phyloP scores from a whole-genome alignment of 352 stramenopile genomes.

The Phytopythium ostracodes region DNA sequence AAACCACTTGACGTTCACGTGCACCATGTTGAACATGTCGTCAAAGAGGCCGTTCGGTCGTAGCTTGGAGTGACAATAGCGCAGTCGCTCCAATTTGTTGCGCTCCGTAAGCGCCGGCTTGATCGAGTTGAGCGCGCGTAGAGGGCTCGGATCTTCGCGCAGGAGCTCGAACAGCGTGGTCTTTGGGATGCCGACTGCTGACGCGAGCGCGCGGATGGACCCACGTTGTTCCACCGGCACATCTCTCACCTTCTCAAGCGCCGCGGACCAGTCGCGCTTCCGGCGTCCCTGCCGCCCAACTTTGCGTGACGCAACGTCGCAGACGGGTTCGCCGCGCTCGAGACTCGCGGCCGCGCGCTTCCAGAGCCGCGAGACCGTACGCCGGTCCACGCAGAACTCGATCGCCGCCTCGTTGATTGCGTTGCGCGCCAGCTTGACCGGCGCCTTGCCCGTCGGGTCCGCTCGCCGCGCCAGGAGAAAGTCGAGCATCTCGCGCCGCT shows the following conservation, averaged over 20 bases:
- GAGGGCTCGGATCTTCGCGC: slow-evolving; percentile 26
- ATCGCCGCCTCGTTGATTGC: slow-evolving; percentile 35
- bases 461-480: slow-evolving; percentile 32
- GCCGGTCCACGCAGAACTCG: slow-evolving; percentile 32
- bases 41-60: slow-evolving; percentile 31
- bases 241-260: slow-evolving; percentile 37
- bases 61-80: slow-evolving; percentile 31
- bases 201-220: slow-evolving; percentile 34
- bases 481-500: slow-evolving; percentile 39
- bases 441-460: slow-evolving; percentile 17
- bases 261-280: slow-evolving; percentile 39
- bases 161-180: slow-evolving; percentile 40
- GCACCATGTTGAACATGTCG: slow-evolving; percentile 40
- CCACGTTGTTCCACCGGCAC: slow-evolving; percentile 32
- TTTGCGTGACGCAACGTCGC: slow-evolving; percentile 38
- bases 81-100: slow-evolving; percentile 34
- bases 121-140: slow-evolving; percentile 27
- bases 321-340: slow-evolving; percentile 33
- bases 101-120: slow-evolving; percentile 38
- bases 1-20: slow-evolving; percentile 50
- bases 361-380: slow-evolving; percentile 40
- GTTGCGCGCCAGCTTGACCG: slow-evolving; percentile 30
- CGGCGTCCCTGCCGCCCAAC: slow-evolving; percentile 30
- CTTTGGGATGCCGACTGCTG: slow-evolving; percentile 38
- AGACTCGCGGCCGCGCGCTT: slow-evolving; percentile 35